Percentiles rank a stretch among this genome's conserved stretches.
Conservation (phyloP, 345 rosid species). For the Salix dunnii region DNA sequence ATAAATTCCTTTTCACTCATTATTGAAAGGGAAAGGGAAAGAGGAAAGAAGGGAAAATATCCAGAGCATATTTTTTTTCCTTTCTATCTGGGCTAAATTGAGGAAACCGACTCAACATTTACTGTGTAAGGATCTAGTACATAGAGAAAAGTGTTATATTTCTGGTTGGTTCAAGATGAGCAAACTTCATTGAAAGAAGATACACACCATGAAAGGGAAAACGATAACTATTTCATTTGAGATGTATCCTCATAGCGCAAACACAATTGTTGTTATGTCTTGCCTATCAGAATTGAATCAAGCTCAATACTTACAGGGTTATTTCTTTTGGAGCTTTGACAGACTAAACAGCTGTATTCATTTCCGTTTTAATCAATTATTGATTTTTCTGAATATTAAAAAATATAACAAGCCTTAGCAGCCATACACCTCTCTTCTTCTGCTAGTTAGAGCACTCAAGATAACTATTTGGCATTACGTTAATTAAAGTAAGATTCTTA, state of each 20-base stretch:
- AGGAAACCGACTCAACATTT: not conserved
- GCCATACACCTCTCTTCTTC: no score
- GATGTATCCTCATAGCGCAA: not conserved
- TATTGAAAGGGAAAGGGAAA: not conserved
- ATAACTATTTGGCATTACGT: not conserved
- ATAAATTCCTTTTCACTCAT: not conserved
- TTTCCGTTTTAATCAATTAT: no score
- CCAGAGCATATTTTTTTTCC: not conserved
- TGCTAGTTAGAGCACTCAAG: not conserved
- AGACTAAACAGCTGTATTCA: no score
- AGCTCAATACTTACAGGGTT: not conserved
- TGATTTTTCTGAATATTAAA: not conserved
- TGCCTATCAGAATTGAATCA: not conserved
- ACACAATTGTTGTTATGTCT: not conserved
- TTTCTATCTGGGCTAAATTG: not conserved
- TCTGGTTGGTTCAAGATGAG: no score
- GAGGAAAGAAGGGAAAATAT: not conserved
- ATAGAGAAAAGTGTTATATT: no score
- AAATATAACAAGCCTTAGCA: not conserved
- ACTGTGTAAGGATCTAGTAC: not conserved
- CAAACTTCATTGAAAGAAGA: no score
- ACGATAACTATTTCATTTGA: not conserved
- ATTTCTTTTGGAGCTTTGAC: not conserved
- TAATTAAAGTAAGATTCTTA: not conserved
- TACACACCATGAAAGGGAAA: no score